Evolutionary conservation across 164 flowering plant species (phyloP), one percentile per base, ranked within the genome.

Genomic region (Sextonia rubra): DNA sequence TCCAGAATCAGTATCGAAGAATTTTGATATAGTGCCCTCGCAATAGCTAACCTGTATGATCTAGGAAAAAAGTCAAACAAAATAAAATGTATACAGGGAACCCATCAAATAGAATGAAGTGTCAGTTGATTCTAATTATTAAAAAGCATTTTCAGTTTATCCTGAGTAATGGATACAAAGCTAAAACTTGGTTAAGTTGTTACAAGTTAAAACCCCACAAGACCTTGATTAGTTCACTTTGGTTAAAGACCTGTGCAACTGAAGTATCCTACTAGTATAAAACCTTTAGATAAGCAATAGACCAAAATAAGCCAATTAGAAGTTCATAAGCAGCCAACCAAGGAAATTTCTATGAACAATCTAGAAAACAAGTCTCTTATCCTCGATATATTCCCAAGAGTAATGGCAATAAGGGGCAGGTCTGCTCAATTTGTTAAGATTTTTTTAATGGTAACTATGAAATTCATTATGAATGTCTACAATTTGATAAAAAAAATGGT

Each of bases 1-100:
- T 96, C 99, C 79, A 96, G 71, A 66, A 96, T 83, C 81, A 96
- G 80, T 76, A 96, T 86, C 8, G 97, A 92, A 4, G 95, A 79
- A 65, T 93, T 82, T 79, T 96, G 94, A 78, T 96, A 93, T 15
- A 96, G 80, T 55, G 97, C 97, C 79, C 99, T 88, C n/a, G 99
- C 99, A 79, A 96, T 93, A 73, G 99, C 93, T 71, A 96, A 75
- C 83, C 99, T 96, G 90, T 73, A 74, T 52, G 9, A 5, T 30
- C 8, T 37, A 5, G 14, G 58, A 20, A 15, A 52, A 52, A 20
- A 52, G 14, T 52, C 11, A 52, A 52, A 52, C 58, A 52, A 52
- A 18, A 14, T 12, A 18, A 37, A 7, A 7, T 37, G n/a, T 52
- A 52, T 18, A 37, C 15, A 2, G n/a, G 20, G 14, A 52, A 52